These are phyloP conservation scores for Yamadazyma spencermartinsiae DNA, from an alignment of 1,139 yeast species.

Conservation along the genomic window DNA sequence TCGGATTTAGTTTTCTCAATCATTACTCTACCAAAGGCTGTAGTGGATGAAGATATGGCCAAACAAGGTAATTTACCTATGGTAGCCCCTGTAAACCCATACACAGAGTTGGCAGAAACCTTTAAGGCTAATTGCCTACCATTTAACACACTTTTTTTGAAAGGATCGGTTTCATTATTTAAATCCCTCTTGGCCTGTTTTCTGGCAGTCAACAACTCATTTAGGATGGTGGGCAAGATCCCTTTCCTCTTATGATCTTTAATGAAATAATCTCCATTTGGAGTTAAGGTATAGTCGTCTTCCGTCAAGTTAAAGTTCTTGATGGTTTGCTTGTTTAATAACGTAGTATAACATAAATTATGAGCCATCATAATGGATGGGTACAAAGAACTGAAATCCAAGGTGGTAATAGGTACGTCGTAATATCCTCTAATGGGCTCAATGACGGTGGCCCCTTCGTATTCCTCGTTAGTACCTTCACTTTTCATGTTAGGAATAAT, in stretches of 20 bases:
- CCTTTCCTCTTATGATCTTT: conserved; percentile 73
- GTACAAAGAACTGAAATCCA: conserved; percentile 96
- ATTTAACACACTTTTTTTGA: conserved; percentile 87
- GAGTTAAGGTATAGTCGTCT: conserved; percentile 82
- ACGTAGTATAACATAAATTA: conserved; percentile 91
- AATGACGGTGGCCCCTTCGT: conserved; percentile 98
- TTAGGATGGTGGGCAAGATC: conserved; percentile 84
- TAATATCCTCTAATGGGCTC: conserved; percentile 96
- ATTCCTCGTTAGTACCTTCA: conserved; percentile 85
- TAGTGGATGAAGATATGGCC: conserved; percentile 92
- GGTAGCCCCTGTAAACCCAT: conserved; percentile 99
- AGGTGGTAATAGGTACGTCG: conserved; percentile 94
- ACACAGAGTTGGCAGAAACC: conserved; percentile 96
- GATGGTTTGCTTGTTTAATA: conserved; percentile 69
- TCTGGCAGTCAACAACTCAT: conserved; percentile 88
- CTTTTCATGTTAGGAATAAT: conserved; percentile 88
- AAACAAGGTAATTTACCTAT: conserved; percentile 95
- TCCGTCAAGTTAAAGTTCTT: conserved; percentile 62
- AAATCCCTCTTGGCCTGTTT: conserved; percentile 88
- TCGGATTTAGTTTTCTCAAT: conserved; percentile 87
- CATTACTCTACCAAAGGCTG: conserved; percentile 97
- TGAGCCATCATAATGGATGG: conserved; percentile 99
- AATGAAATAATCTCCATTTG: conserved; percentile 93
- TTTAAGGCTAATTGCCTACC: conserved; percentile 97
- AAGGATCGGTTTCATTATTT: conserved; percentile 92